A percentile compares a stretch with the other conserved stretches of the same genome.
Conservation (phyloP, 1,139 yeast genomes). For the Geotrichum carabidarum region DNA sequence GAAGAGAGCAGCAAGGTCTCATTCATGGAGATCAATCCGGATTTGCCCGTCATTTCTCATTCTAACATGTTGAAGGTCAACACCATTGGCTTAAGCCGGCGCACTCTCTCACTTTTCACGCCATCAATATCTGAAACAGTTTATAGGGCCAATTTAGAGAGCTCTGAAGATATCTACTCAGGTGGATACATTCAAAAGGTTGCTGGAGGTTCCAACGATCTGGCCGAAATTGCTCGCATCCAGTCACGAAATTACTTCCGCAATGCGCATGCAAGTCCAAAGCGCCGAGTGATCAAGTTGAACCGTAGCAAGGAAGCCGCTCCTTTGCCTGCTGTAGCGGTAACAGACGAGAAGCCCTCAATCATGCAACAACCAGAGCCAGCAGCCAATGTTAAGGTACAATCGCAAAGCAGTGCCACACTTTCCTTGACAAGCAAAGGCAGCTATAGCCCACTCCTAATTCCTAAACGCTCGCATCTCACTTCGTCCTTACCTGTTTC, state of each 20-base stretch:
- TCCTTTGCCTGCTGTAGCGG: conserved; percentile 4
- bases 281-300: conserved; percentile 33
- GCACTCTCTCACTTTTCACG: conserved; percentile 64
- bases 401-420: not conserved
- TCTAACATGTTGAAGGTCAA: conserved; percentile 67
- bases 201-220: conserved; percentile 26
- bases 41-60: conserved; percentile 56
- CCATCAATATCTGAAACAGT: conserved; percentile 54
- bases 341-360: not conserved
- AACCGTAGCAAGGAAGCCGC: conserved; percentile 15
- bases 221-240: conserved; percentile 30
- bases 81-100: conserved; percentile 69
- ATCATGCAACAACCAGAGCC: not conserved
- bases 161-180: conserved; percentile 10
- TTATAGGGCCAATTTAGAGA: conserved; percentile 45
- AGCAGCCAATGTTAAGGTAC: not conserved
- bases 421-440: not conserved
- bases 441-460: not conserved
- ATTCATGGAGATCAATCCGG: conserved; percentile 51
- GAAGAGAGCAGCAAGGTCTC: conserved; percentile 23
- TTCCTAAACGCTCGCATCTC: conserved; percentile 1
- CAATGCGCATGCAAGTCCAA: conserved; percentile 29
- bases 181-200: conserved; percentile 22
- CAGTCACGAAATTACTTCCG: conserved; percentile 29
- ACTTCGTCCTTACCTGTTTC: not conserved